Percentiles rank a stretch among this genome's conserved stretches.
Conservation (phyloP, 2,329 filamentous ascomycete genomes). For the Alternaria atra region DNA sequence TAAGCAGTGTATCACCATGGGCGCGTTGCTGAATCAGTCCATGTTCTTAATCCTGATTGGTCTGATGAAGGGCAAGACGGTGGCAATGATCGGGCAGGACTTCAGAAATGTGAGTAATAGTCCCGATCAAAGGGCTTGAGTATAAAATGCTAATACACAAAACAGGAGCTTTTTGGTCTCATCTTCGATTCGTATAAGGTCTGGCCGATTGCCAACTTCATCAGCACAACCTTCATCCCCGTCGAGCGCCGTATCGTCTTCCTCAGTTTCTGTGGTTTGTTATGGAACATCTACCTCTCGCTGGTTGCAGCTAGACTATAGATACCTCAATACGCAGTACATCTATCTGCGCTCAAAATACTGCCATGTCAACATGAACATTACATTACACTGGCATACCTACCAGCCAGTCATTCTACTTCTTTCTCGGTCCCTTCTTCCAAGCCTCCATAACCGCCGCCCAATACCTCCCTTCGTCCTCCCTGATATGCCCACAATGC, state of each 20-base stretch:
- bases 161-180: slow-evolving; percentile 43
- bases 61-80: slow-evolving; percentile 54
- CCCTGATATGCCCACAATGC: slow-evolving; percentile 69
- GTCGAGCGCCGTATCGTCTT: slow-evolving; percentile 75
- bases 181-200: slow-evolving; percentile 73
- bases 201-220: slow-evolving; percentile 75
- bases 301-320: slow-evolving; percentile 60
- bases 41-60: slow-evolving; percentile 70
- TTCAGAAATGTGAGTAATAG: slow-evolving; percentile 49
- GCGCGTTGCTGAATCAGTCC: slow-evolving; percentile 71
- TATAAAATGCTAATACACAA: slow-evolving; percentile 4
- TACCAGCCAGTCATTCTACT: not conserved
- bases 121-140: slow-evolving; percentile 26
- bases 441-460: slow-evolving; percentile 44
- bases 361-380: not conserved
- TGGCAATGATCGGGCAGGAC: slow-evolving; percentile 41
- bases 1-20: slow-evolving; percentile 64
- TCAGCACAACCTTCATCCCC: slow-evolving; percentile 76
- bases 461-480: slow-evolving; percentile 69
- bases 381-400: not conserved
- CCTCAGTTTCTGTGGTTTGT: slow-evolving; percentile 74
- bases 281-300: slow-evolving; percentile 80
- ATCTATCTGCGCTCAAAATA: slow-evolving; percentile 1
- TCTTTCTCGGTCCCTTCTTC: slow-evolving; percentile 28
- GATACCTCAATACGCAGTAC: slow-evolving; percentile 5